phyloP scores from a whole-genome alignment of 805 yeast species.

The Grigorovia jiainica region DNA sequence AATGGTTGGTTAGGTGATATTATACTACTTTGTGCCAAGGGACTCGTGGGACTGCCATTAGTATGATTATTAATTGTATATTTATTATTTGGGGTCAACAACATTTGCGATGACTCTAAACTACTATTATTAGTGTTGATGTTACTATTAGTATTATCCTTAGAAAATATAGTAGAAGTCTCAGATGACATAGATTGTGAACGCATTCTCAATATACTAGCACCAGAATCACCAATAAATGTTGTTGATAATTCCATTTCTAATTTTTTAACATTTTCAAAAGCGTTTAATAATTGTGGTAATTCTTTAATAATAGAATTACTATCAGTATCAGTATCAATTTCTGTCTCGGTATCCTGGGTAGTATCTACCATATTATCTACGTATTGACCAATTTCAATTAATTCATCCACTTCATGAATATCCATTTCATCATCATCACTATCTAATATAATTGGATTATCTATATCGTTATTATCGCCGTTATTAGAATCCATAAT shows the following conservation, averaged over 20 bases:
- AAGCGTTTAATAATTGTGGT: conserved; percentile 59
- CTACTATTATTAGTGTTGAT: neutral
- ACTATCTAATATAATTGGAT: neutral
- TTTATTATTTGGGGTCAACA: neutral
- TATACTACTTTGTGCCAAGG: neutral
- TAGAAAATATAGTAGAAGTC: conserved; percentile 1
- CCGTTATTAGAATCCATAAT: neutral
- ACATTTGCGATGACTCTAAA: neutral
- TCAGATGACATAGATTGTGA: conserved; percentile 4
- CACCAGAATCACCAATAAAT: neutral
- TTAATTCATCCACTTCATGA: conserved; percentile 1
- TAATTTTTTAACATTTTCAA: conserved; percentile 49
- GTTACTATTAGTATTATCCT: neutral
- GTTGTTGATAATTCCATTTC: conserved; percentile 41
- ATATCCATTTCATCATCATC: neutral
- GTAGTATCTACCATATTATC: conserved; percentile 3
- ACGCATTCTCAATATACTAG: neutral
- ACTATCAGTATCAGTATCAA: neutral
- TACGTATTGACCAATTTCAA: conserved; percentile 4
- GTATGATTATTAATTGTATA: neutral
- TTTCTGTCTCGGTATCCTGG: neutral
- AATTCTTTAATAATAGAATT: conserved; percentile 42
- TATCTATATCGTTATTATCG: neutral
- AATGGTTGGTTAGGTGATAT: neutral
- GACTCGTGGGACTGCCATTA: neutral